These are phyloP conservation scores for Komagataella mondaviorum DNA, from an alignment of 805 yeast species.

Conservation along the genomic window DNA sequence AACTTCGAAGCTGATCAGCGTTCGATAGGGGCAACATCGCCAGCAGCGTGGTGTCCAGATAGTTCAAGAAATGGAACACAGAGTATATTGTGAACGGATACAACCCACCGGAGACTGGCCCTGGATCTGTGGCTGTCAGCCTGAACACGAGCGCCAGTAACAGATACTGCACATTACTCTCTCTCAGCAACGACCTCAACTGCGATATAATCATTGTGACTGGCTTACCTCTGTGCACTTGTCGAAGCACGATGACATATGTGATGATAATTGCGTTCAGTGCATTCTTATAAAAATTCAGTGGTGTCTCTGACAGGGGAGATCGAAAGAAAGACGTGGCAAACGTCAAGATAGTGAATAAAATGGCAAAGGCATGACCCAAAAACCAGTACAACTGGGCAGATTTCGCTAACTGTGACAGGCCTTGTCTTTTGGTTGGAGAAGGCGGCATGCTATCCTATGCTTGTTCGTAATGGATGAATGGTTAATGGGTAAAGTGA, in stretches of 20 bases:
- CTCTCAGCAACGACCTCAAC: slow-evolving; percentile 18
- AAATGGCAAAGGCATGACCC: slow-evolving; percentile 40
- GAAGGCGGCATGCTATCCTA: not conserved
- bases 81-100: slow-evolving; percentile 54
- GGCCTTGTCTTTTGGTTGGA: not conserved
- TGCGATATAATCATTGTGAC: slow-evolving; percentile 14
- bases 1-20: slow-evolving; percentile 12
- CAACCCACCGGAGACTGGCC: slow-evolving; percentile 30
- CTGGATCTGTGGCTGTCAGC: slow-evolving; percentile 27
- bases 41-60: slow-evolving; percentile 38
- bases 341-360: slow-evolving; percentile 24
- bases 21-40: slow-evolving; percentile 30
- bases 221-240: slow-evolving; percentile 32
- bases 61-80: slow-evolving; percentile 48
- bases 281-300: slow-evolving; percentile 24
- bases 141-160: slow-evolving; percentile 24
- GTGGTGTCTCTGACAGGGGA: slow-evolving; percentile 14
- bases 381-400: slow-evolving; percentile 63
- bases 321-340: slow-evolving; percentile 27
- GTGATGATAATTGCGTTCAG: slow-evolving; percentile 43
- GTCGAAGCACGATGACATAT: slow-evolving; percentile 49
- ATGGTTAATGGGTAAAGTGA: not conserved
- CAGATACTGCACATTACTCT: slow-evolving; percentile 58
- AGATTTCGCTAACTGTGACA: slow-evolving; percentile 15
- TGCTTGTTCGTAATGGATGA: not conserved